A percentile compares a stretch with the other conserved stretches of the same genome.
Conservation (phyloP, 2,329 filamentous ascomycete species). For the Pseudogymnoascus sp. region DNA sequence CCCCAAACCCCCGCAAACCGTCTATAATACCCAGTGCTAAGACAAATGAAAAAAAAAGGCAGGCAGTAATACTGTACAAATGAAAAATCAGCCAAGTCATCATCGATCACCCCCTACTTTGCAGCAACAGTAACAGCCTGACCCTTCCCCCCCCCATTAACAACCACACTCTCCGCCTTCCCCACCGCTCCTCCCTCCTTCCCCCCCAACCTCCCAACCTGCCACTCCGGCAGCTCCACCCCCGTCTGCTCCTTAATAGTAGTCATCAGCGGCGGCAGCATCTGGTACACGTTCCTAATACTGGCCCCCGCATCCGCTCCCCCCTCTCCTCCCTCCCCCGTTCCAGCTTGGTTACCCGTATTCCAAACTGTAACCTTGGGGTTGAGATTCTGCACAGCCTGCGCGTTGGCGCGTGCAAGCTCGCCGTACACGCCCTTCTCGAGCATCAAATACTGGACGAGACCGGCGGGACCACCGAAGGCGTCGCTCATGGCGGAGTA, state of each 20-base stretch:
- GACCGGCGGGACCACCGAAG: constrained; percentile 67
- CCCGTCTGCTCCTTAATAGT: constrained; percentile 88
- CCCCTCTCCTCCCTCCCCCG: constrained; percentile 33
- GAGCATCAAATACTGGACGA: constrained; percentile 83
- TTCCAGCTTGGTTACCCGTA: constrained; percentile 47
- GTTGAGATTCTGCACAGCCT: constrained; percentile 65
- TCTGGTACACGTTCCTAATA: constrained; percentile 77
- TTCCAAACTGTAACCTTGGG: constrained; percentile 92
- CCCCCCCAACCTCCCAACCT: constrained; percentile 43
- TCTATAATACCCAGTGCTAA: not conserved
- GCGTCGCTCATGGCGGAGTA: constrained; percentile 63
- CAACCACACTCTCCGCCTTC: not conserved
- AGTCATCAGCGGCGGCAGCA: constrained; percentile 69
- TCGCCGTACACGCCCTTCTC: constrained; percentile 70
- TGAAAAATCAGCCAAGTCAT: not conserved
- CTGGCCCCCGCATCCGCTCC: constrained; percentile 49
- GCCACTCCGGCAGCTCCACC: constrained; percentile 71
- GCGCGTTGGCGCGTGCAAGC: constrained; percentile 69
- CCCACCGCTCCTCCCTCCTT: constrained; percentile 14
- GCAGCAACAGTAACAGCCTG: not conserved
- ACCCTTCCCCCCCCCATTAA: not conserved
- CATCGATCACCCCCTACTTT: not conserved
- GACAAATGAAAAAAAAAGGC: not conserved
- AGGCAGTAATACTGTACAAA: not conserved
- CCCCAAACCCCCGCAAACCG: not conserved